Base-by-base conservation (phyloP, 805 yeast species). In the Diddensiella transvaalensis region DNA sequence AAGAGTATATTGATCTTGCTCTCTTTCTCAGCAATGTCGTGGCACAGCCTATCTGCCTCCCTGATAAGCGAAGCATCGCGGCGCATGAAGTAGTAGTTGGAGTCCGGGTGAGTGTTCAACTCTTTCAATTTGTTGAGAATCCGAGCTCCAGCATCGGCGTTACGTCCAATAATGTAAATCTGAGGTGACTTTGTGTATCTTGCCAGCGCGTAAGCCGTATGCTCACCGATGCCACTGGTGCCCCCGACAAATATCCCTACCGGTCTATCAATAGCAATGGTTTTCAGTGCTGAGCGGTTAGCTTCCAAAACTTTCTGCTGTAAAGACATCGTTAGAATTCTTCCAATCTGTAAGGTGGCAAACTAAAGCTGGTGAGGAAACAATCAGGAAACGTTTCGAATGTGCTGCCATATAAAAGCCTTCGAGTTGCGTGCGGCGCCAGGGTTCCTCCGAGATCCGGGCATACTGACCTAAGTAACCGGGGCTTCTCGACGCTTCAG, bases 181-280 rank as follows among this genome's bases (percentile, higher is more conserved):
- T 52, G 57, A 8, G 65, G 65, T 18, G 22, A n/a, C 15, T 55
- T 51, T 39, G 54, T 52, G 40, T 60, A 50, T 24, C 41, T 43
- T 8, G 63, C 65, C 39, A 57, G 56, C 23, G 44, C 30, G 44
- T 57, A 61, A 33, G 61, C 60, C 8, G 62, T 48, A 44, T 52
- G 48, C 33, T 60, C 62, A 8, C 65, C 65, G 33, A 61, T 61
- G 21, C 65, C 65, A 2, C 52, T 47, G 11, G 65, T 61, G 4
- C 57, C 65, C 8, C 65, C 65, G 11, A 42, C 45, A 40, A 40
- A 40, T n/a, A 40, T 33, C 19, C 33, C 43, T 13, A 40, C 43
- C 6, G 43, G 43, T 15, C 18, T 40, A n/a, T 40, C 43, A n/a
- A 40, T 23, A 10, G 15, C 18, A 13, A 40, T n/a, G 6, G n/a